Conservation (phyloP, 2,329 filamentous ascomycete genomes). For the Nakataea oryzae region DNA sequence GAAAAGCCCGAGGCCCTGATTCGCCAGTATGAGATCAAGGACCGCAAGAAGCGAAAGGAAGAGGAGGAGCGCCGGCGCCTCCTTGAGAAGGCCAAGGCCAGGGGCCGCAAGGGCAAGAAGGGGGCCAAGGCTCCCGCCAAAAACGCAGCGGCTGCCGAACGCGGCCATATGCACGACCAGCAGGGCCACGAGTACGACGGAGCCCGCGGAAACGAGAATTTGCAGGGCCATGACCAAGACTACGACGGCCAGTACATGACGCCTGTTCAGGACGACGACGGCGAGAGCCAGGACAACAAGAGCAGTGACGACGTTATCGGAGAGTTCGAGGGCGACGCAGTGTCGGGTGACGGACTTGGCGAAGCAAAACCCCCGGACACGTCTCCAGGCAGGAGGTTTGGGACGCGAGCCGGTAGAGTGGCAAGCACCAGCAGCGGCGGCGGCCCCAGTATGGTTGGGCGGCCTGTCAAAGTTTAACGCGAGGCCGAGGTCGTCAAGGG, state of each 20-base stretch:
- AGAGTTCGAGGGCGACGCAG: background rate
- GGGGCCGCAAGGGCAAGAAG: constrained; percentile 84
- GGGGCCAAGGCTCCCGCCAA: constrained; percentile 55
- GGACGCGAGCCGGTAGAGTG: background rate
- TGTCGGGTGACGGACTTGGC: background rate
- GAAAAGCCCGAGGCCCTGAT: constrained; percentile 75
- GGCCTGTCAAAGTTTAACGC: background rate
- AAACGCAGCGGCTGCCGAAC: constrained; percentile 17
- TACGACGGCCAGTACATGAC: background rate
- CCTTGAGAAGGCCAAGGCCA: constrained; percentile 89
- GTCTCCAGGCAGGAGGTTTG: background rate
- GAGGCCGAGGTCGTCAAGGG: background rate
- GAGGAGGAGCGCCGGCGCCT: constrained; percentile 77
- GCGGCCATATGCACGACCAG: constrained; percentile 9
- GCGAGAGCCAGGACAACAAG: constrained; percentile 5
- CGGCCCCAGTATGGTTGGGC: background rate
- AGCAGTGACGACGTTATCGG: background rate
- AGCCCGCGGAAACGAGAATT: background rate
- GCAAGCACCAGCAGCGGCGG: background rate
- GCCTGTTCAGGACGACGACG: background rate
- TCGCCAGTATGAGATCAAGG: constrained; percentile 87
- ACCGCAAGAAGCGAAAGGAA: constrained; percentile 72
- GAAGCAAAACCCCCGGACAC: background rate
- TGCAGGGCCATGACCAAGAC: background rate
- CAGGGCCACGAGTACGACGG: constrained; percentile 9